A percentile compares a stretch with the other conserved stretches of the same genome.
phyloP scores from a whole-genome alignment of 305 asterid genomes.

The Fraxinus platypoda region DNA sequence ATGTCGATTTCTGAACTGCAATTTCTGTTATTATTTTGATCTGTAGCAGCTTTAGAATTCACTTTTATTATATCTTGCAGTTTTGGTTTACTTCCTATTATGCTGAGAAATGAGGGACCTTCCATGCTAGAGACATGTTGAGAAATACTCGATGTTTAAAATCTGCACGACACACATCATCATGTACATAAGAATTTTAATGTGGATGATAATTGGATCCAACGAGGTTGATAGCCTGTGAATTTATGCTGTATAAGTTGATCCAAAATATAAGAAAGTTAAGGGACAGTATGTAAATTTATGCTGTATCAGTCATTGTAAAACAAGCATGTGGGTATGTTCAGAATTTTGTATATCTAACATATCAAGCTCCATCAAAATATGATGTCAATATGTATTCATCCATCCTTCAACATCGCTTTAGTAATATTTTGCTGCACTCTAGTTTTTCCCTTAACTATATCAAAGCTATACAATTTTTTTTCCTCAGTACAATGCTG shows the following conservation, averaged over 20 bases:
- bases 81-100: not conserved
- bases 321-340: not conserved
- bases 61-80: not conserved
- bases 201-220: not conserved
- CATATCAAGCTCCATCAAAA: not conserved
- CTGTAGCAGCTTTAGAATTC: not conserved
- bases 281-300: not conserved
- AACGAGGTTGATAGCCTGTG: not conserved
- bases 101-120: not conserved
- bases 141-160: not conserved
- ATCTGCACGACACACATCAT: not conserved
- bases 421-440: conserved; percentile 5
- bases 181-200: not conserved
- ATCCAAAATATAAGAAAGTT: not conserved
- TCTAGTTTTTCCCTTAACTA: conserved; percentile 13
- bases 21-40: not conserved
- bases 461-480: not conserved
- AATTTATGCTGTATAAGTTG: not conserved
- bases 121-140: not conserved
- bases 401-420: not conserved
- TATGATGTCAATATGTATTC: conserved; percentile 4
- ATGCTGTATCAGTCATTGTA: not conserved
- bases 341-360: not conserved
- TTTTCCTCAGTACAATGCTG: conserved; percentile 8
- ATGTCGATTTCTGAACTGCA: not conserved